These are phyloP conservation scores for Globisporangium carolinianum DNA, from an alignment of 352 stramenopile genomes.

Conservation along the genomic window DNA sequence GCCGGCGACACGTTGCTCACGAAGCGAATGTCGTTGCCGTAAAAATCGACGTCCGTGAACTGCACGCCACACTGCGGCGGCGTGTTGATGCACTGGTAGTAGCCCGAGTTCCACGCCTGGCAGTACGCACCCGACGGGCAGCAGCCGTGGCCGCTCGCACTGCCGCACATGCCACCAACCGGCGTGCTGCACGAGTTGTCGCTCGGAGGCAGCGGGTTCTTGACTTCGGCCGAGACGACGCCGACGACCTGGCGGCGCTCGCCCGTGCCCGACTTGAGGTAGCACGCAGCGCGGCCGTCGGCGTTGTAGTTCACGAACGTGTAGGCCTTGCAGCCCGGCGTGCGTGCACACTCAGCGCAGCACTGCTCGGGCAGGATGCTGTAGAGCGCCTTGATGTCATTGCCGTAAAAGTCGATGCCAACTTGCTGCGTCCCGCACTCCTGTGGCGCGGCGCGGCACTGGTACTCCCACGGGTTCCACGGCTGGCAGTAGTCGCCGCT, in stretches of 20 bases:
- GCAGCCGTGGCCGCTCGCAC: conserved; percentile 10
- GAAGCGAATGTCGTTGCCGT: conserved; percentile 30
- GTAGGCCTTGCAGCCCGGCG: conserved; percentile 39
- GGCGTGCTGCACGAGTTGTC: conserved; percentile 12
- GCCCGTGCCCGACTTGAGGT: conserved; percentile 9
- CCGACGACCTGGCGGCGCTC: not conserved
- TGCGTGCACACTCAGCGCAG: conserved; percentile 13
- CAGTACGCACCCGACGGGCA: conserved; percentile 29
- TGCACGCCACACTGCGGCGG: conserved; percentile 28
- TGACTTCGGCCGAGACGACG: conserved; percentile 6
- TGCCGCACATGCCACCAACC: conserved; percentile 15
- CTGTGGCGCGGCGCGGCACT: conserved; percentile 18
- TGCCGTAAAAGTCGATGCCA: conserved; percentile 13
- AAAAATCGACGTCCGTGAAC: conserved; percentile 33
- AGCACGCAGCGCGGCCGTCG: conserved; percentile 5
- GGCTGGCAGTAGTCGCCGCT: conserved; percentile 34
- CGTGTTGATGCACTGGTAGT: conserved; percentile 36
- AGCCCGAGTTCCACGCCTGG: conserved; percentile 28
- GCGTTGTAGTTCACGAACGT: conserved; percentile 33
- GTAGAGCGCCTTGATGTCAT: conserved; percentile 9
- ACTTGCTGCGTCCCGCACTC: conserved; percentile 13
- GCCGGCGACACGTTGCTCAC: conserved; percentile 18
- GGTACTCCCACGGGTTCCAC: conserved; percentile 35
- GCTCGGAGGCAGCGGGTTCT: not conserved
- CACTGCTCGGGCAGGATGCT: conserved; percentile 19